Evolutionary conservation across 768 basidiomycete genomes (phyloP).

Genomic region (Suillus placidus): DNA sequence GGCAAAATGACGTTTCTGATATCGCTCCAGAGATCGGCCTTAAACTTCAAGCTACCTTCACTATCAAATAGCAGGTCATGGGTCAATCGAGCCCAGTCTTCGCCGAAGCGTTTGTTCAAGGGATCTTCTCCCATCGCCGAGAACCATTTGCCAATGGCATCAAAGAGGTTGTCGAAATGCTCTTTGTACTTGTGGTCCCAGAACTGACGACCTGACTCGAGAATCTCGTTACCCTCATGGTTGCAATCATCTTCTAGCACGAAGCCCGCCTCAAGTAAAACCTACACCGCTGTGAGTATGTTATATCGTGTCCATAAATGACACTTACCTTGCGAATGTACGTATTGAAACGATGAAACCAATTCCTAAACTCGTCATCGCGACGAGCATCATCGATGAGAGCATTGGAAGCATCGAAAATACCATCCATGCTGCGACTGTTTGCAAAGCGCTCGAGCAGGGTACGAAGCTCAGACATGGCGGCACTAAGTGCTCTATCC

Average conservation of each 20-base stretch:
- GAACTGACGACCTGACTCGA: slow-evolving; percentile 74
- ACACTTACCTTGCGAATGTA: slow-evolving; percentile 65
- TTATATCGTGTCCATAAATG: not conserved
- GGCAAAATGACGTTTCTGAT: slow-evolving; percentile 84
- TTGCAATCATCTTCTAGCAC: slow-evolving; percentile 80
- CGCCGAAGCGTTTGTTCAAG: slow-evolving; percentile 76
- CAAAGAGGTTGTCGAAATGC: slow-evolving; percentile 83
- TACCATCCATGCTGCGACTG: slow-evolving; percentile 60
- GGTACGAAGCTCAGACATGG: slow-evolving; percentile 68
- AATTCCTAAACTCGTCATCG: slow-evolving; percentile 73
- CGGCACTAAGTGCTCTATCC: slow-evolving; percentile 59
- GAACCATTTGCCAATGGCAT: slow-evolving; percentile 77
- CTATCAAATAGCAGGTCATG: slow-evolving; percentile 76
- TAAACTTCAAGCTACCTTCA: slow-evolving; percentile 87
- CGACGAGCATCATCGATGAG: slow-evolving; percentile 74
- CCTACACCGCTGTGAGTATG: slow-evolving; percentile 35
- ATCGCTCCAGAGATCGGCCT: slow-evolving; percentile 87
- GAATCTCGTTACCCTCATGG: slow-evolving; percentile 60
- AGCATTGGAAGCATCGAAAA: slow-evolving; percentile 70
- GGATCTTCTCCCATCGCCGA: slow-evolving; percentile 84
- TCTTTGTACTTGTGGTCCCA: slow-evolving; percentile 72
- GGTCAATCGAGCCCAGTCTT: slow-evolving; percentile 81
- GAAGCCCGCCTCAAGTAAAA: slow-evolving; percentile 81
- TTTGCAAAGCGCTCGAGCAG: slow-evolving; percentile 93
- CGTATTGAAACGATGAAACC: slow-evolving; percentile 65